phyloP scores from a whole-genome alignment of 345 rosid genomes.

The Moringa oleifera region DNA sequence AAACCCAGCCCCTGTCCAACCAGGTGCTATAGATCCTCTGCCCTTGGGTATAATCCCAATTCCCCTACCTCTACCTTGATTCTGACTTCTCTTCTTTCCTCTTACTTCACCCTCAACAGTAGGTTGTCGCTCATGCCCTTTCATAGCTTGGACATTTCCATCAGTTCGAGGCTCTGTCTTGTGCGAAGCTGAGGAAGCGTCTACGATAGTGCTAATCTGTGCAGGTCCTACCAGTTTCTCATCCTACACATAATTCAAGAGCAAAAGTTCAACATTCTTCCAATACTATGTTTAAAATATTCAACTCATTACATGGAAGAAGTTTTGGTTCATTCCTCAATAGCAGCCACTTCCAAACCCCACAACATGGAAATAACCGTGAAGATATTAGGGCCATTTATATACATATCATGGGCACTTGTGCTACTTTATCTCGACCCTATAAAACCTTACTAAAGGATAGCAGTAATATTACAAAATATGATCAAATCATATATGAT shows the following conservation, averaged over 20 bases:
- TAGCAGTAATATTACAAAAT: no score
- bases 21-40: slow-evolving; percentile 48
- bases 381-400: not conserved
- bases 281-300: not conserved
- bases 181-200: slow-evolving; percentile 28
- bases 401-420: not conserved
- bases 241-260: slow-evolving; percentile 35
- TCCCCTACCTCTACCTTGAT: slow-evolving; percentile 66
- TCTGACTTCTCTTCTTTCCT: slow-evolving; percentile 49
- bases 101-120: slow-evolving; percentile 49
- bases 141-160: slow-evolving; percentile 18
- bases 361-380: no score
- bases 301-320: not conserved
- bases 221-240: slow-evolving; percentile 25
- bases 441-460: no score
- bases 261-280: slow-evolving; percentile 23
- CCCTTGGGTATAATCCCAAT: slow-evolving; percentile 50
- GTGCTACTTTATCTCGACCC: not conserved
- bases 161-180: slow-evolving; percentile 26
- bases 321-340: not conserved
- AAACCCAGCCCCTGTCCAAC: slow-evolving; percentile 76
- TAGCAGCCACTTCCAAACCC: not conserved
- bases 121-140: slow-evolving; percentile 37
- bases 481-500: no score
- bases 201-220: slow-evolving; percentile 24